phyloP scores from a whole-genome alignment of 352 stramenopile species.

The Aphanomyces cochlioides region DNA sequence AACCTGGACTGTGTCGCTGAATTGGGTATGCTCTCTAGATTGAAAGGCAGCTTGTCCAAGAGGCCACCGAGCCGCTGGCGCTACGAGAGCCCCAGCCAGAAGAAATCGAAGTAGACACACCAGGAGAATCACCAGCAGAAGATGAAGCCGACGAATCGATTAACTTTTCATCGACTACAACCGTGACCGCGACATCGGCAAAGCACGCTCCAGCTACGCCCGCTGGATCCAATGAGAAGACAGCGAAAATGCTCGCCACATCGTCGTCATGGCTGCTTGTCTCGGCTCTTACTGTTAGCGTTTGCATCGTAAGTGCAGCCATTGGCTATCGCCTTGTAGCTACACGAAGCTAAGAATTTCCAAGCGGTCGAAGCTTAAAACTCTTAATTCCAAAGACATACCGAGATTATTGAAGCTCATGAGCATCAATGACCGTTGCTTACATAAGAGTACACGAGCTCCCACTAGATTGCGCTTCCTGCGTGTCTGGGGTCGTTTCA shows the following conservation, averaged over 20 bases:
- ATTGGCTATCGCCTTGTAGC: not conserved
- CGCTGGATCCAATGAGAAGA: not conserved
- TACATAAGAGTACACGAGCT: conserved; percentile 15
- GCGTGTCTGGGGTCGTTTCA: not conserved
- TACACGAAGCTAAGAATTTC: not conserved
- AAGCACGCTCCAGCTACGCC: not conserved
- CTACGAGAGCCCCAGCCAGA: too few species aligned
- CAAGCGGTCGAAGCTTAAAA: not conserved
- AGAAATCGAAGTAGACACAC: too few species aligned
- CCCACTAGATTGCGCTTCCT: not conserved
- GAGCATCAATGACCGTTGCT: not conserved
- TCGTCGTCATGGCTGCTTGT: conserved; percentile 3
- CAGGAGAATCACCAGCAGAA: too few species aligned
- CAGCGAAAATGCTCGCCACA: not conserved
- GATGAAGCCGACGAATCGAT: too few species aligned
- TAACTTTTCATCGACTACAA: too few species aligned
- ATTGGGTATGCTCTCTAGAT: too few species aligned
- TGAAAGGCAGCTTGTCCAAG: too few species aligned
- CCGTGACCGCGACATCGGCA: too few species aligned
- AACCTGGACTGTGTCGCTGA: too few species aligned
- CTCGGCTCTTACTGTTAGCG: conserved; percentile 6
- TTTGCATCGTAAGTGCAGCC: not conserved
- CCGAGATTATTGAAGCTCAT: too few species aligned
- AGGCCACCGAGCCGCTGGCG: too few species aligned
- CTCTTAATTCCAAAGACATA: too few species aligned